Evolutionary conservation across 352 stramenopile species (phyloP), one percentile per base, ranked within the genome.

Genomic region (Phytophthora hybrid): DNA sequence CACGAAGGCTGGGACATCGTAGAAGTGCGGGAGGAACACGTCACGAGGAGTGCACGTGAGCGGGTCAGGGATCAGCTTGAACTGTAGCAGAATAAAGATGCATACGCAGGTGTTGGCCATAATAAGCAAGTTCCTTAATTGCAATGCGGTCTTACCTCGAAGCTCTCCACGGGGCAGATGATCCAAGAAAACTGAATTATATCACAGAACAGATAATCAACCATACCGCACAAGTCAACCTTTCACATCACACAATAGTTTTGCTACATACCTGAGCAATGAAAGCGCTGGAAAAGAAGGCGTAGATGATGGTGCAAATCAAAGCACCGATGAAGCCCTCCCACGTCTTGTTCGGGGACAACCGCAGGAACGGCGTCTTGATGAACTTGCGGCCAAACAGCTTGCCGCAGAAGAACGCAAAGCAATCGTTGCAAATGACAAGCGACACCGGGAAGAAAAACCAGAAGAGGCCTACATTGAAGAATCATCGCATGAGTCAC

Each of bases 331-430:
- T 97, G 69, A 99, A 99, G 3, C 98, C 98, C 74, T 99, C 98
- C 98, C 97, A 99, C 6, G 97, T 99, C 82, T 99, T 99, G 79
- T 99, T 99, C 18, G 98, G 98, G 37, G 93, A 99, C 57, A 99
- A 89, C 10, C 87, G 84, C 65, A 96, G 63, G 71, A 96, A 96
- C 51, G 85, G 83, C 55, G 91, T 82, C 73, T 97, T 97, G 74
- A 99, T 98, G 68, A 99, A 95, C 71, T 93, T 94, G 52, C 88
- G 89, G 16, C 90, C 90, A 74, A 91, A 93, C 26, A 96, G 61
- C 55, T 95, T 95, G 44, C 90, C 90, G 59, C 87, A 97, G 59
- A 98, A 96, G 73, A 98, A 99, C 3, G 97, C 96, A 84, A 98
- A 98, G 76, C 95, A 94, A 78, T 99, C 97, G 80, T 99, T 99